These are phyloP conservation scores for Hymenotorrendiella dingleyae DNA, from an alignment of 2,329 filamentous ascomycete species.

Conservation along the genomic window DNA sequence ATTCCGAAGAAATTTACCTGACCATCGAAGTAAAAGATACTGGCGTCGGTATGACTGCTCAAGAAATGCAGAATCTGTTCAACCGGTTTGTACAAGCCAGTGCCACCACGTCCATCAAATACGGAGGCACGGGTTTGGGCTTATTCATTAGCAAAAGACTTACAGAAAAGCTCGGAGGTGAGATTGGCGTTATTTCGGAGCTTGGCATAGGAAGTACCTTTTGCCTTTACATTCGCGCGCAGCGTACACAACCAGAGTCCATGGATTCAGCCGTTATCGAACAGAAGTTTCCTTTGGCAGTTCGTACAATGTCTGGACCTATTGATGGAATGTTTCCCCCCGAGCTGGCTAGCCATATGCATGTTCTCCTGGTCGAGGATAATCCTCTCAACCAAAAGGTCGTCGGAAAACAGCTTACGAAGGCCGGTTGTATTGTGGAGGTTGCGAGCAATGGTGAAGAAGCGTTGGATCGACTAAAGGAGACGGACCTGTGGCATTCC, in stretches of 20 bases:
- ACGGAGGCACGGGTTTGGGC: constrained; percentile 73
- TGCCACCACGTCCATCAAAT: constrained; percentile 67
- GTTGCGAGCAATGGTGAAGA: constrained; percentile 53
- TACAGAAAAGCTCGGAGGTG: constrained; percentile 75
- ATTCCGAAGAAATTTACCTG: constrained; percentile 51
- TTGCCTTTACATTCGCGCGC: constrained; percentile 65
- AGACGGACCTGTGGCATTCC: constrained; percentile 22
- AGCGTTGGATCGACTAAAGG: constrained; percentile 38
- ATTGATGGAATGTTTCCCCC: constrained; percentile 4
- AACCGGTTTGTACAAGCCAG: constrained; percentile 73
- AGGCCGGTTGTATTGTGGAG: constrained; percentile 35
- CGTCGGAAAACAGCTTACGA: constrained; percentile 43
- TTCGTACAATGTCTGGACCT: constrained; percentile 1
- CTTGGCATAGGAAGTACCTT: constrained; percentile 68
- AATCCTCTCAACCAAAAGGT: constrained; percentile 57
- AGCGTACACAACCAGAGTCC: constrained; percentile 10
- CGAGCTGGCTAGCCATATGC: constrained; percentile 14
- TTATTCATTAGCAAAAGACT: constrained; percentile 73
- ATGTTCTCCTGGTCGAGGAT: constrained; percentile 52
- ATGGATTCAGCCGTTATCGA: background rate
- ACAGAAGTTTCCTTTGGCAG: constrained; percentile 3
- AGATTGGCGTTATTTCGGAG: constrained; percentile 68
- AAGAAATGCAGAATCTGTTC: constrained; percentile 69
- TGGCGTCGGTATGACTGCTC: constrained; percentile 62
- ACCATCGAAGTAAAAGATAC: constrained; percentile 71